A percentile compares a stretch with the other conserved stretches of the same genome.
These are phyloP conservation scores for Fusarium brachygibbosum DNA, from an alignment of 2,329 filamentous ascomycete species.

Conservation along the genomic window DNA sequence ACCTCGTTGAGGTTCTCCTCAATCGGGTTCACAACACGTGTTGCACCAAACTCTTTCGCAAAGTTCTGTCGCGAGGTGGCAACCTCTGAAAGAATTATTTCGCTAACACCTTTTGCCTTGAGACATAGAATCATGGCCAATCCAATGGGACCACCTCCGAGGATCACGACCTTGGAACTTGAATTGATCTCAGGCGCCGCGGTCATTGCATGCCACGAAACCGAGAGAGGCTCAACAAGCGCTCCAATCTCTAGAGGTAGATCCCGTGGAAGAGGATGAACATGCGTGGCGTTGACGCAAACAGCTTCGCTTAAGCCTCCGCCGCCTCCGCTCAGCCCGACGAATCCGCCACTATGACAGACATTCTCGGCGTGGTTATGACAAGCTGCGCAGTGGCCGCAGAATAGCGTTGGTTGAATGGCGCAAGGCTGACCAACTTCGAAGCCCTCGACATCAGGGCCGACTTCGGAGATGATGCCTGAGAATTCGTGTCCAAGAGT, in stretches of 20 bases:
- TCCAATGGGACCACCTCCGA: slow-evolving; percentile 66
- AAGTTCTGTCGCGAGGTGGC: slow-evolving; percentile 58
- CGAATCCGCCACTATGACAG: slow-evolving; percentile 62
- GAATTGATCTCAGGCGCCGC: slow-evolving; percentile 58
- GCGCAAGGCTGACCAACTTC: slow-evolving; percentile 69
- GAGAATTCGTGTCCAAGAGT: slow-evolving; percentile 76
- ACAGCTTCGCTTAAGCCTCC: slow-evolving; percentile 69
- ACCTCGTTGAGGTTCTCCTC: slow-evolving; percentile 62
- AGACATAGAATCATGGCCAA: slow-evolving; percentile 62
- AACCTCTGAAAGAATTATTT: slow-evolving; percentile 63
- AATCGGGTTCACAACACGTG: slow-evolving; percentile 58
- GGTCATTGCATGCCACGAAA: slow-evolving; percentile 61
- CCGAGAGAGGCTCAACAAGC: slow-evolving; percentile 65
- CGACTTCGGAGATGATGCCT: slow-evolving; percentile 71
- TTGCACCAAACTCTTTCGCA: slow-evolving; percentile 60
- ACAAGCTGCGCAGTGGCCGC: slow-evolving; percentile 69
- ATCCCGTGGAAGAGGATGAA: slow-evolving; percentile 64
- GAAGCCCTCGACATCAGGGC: slow-evolving; percentile 61
- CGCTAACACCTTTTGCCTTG: slow-evolving; percentile 61
- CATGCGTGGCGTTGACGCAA: slow-evolving; percentile 63
- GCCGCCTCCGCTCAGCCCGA: slow-evolving; percentile 58
- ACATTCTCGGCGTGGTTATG: slow-evolving; percentile 66
- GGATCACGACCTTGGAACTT: slow-evolving; percentile 61
- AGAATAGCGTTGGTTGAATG: slow-evolving; percentile 71
- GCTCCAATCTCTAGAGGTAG: slow-evolving; percentile 65